Conservation (phyloP, 2,329 filamentous ascomycete species). For the Apiospora arundinis region DNA sequence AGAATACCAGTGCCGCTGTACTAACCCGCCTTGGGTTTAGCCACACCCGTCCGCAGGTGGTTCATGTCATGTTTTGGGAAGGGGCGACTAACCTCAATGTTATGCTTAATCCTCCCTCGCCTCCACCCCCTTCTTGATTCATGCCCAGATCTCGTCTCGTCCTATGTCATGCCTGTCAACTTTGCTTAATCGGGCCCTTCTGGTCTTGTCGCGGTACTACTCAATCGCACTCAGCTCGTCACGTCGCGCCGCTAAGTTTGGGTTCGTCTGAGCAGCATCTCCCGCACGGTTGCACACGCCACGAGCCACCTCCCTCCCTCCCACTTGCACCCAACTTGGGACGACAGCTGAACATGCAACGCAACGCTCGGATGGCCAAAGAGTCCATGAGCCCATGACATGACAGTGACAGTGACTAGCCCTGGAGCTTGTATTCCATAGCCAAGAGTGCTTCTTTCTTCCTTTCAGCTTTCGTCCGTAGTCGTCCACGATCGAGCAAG, state of each 20-base stretch:
- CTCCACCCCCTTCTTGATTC: no score
- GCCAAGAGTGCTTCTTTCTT: slow-evolving; percentile 1
- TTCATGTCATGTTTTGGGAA: neutral
- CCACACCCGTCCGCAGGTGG: no score
- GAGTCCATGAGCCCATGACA: no score
- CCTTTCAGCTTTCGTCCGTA: neutral
- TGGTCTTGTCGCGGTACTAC: no score
- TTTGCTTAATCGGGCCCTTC: neutral
- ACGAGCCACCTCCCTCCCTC: no score
- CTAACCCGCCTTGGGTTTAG: neutral
- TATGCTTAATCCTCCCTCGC: neutral
- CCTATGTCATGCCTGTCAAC: neutral
- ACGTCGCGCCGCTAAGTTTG: neutral
- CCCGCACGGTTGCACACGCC: neutral
- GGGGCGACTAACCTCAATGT: no score
- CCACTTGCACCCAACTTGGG: neutral
- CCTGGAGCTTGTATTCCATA: neutral
- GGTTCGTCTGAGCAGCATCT: neutral
- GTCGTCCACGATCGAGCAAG: neutral
- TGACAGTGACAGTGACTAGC: neutral
- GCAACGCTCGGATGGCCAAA: neutral
- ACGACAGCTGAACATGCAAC: slow-evolving; percentile 5
- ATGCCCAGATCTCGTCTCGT: slow-evolving; percentile 9
- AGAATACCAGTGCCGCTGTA: neutral
- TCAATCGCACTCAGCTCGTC: no score